Evolutionary conservation across 176 grass and related monocot genomes (phyloP).

Genomic region (Eleusine indica): DNA sequence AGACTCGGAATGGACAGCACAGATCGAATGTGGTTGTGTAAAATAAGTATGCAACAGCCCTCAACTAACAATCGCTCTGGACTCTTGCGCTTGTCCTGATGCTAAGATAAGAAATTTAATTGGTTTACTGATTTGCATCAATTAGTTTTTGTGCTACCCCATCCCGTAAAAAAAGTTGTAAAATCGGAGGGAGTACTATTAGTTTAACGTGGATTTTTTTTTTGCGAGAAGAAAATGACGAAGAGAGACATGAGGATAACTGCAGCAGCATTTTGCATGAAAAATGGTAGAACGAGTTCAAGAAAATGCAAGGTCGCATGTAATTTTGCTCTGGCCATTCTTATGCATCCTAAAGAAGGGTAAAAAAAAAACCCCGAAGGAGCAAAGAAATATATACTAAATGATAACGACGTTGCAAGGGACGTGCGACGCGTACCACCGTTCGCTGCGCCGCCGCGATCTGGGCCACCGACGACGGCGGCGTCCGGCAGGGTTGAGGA

Average conservation of each 20-base stretch:
- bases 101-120: constrained; percentile 23
- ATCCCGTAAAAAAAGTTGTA: neutral
- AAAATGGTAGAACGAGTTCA: no score
- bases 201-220: no score
- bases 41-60: neutral
- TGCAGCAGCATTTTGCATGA: no score
- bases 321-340: no score
- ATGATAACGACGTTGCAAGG: no score
- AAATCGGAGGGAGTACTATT: neutral
- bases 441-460: neutral
- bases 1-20: neutral
- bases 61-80: neutral
- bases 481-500: neutral
- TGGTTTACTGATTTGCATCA: neutral
- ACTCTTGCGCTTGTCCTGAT: neutral
- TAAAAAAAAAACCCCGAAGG: neutral
- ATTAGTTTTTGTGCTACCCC: neutral
- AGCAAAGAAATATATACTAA: no score
- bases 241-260: no score
- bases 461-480: neutral
- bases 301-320: no score
- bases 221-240: neutral
- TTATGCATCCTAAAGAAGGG: no score
- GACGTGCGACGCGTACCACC: neutral
- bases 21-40: neutral